Conservation (phyloP, 768 basidiomycete genomes). For the Fistulinella prunicolor region DNA sequence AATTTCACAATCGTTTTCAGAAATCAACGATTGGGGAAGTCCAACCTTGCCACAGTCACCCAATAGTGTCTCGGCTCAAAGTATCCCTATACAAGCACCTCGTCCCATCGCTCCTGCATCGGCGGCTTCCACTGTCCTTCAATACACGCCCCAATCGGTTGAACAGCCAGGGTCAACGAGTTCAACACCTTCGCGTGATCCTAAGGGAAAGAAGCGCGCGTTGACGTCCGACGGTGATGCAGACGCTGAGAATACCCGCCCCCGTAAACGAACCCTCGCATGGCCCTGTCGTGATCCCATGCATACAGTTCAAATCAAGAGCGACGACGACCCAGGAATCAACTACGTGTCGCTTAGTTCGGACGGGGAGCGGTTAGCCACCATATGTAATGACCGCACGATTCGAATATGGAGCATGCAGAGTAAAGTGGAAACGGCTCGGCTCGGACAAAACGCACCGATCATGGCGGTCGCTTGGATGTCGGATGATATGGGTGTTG, state of each 20-base stretch:
- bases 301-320: conserved; percentile 38
- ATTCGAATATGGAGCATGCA: conserved; percentile 62
- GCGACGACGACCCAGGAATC: conserved; percentile 47
- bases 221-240: conserved; percentile 22
- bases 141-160: conserved; percentile 21
- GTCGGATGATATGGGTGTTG: conserved; percentile 51
- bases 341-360: conserved; percentile 48
- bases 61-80: conserved; percentile 13
- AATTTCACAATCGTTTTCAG: conserved; percentile 11
- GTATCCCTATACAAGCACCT: conserved; percentile 29
- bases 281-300: conserved; percentile 51
- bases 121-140: conserved; percentile 35
- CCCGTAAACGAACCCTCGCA: conserved; percentile 33
- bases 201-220: conserved; percentile 41
- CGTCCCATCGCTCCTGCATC: conserved; percentile 26
- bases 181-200: conserved; percentile 28
- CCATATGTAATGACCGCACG: conserved; percentile 59
- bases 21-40: conserved; percentile 24
- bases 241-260: conserved; percentile 28
- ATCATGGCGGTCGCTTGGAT: conserved; percentile 57
- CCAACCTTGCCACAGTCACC: conserved; percentile 19
- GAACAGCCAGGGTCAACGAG: conserved; percentile 14
- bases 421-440: conserved; percentile 49
- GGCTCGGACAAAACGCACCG: conserved; percentile 49
- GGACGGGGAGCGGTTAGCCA: conserved; percentile 54